Conservation (phyloP, 768 basidiomycete genomes). For the Rhodotorula babjevae region DNA sequence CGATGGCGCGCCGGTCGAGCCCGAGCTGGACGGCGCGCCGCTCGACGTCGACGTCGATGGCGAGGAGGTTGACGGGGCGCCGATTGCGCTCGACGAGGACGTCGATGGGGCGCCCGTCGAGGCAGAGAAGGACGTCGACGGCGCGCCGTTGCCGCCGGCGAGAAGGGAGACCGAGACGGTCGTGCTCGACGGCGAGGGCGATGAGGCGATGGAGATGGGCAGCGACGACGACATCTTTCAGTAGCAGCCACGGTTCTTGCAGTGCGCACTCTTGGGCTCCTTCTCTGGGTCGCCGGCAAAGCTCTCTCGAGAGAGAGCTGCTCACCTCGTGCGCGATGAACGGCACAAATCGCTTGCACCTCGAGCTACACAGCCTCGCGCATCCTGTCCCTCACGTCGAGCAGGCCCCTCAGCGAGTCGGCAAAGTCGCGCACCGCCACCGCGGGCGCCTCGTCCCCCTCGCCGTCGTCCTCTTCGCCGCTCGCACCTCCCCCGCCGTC, state of each 20-base stretch:
- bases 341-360: background rate
- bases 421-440: background rate
- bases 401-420: background rate
- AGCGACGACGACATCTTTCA: conserved; percentile 21
- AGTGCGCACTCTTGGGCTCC: background rate
- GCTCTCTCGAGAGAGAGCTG: too few relatives aligned
- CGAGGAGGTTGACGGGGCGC: conserved; percentile 7
- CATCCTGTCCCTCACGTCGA: too few relatives aligned
- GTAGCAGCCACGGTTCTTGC: background rate
- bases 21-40: conserved; percentile 13
- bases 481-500: background rate
- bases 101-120: conserved; percentile 47
- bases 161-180: background rate
- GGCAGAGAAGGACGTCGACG: conserved; percentile 35
- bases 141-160: conserved; percentile 7
- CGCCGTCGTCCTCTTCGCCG: too few relatives aligned
- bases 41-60: background rate
- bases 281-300: background rate
- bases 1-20: conserved; percentile 43
- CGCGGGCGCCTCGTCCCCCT: too few relatives aligned
- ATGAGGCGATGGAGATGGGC: conserved; percentile 24
- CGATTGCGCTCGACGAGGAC: background rate
- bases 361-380: background rate
- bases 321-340: too few relatives aligned
- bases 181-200: conserved; percentile 2